Percentiles rank a stretch among this genome's conserved stretches.
Evolutionary conservation across 148 eudicot species (phyloP).

Genomic region (Cornus controversa): DNA sequence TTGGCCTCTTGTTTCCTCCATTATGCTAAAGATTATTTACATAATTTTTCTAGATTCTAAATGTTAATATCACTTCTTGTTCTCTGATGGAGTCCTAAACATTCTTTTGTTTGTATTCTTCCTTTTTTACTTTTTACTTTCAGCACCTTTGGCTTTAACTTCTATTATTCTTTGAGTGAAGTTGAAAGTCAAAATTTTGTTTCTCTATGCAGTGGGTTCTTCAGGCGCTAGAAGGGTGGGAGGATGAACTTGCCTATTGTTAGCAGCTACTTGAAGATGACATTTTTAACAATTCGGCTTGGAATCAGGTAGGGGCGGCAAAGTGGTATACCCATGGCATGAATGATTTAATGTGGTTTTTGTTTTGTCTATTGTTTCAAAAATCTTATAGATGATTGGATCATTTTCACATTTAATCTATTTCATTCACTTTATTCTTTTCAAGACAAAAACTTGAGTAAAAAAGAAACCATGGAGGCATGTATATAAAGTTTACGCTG

Average conservation of each 20-base stretch:
- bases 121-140: not conserved
- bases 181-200: slow-evolving; percentile 1
- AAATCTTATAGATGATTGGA: too few species aligned
- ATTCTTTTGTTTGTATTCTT: not conserved
- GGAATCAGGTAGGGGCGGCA: slow-evolving; percentile 78
- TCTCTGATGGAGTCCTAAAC: not conserved
- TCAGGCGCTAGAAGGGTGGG: slow-evolving; percentile 92
- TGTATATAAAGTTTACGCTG: too few species aligned
- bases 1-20: not conserved
- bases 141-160: slow-evolving; percentile 3
- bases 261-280: slow-evolving; percentile 72
- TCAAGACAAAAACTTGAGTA: too few species aligned
- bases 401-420: too few species aligned
- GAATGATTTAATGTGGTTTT: too few species aligned
- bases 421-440: too few species aligned
- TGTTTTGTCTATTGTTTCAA: too few species aligned
- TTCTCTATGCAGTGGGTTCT: slow-evolving; percentile 84
- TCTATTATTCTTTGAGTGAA: not conserved
- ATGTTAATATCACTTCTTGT: not conserved
- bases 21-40: not conserved
- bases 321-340: too few species aligned
- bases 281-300: slow-evolving; percentile 86
- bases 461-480: too few species aligned
- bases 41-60: not conserved
- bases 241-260: slow-evolving; percentile 87